These are phyloP conservation scores for Tremellales sp. DNA, from an alignment of 1,284 basidiomycete genomes.

Conservation along the genomic window DNA sequence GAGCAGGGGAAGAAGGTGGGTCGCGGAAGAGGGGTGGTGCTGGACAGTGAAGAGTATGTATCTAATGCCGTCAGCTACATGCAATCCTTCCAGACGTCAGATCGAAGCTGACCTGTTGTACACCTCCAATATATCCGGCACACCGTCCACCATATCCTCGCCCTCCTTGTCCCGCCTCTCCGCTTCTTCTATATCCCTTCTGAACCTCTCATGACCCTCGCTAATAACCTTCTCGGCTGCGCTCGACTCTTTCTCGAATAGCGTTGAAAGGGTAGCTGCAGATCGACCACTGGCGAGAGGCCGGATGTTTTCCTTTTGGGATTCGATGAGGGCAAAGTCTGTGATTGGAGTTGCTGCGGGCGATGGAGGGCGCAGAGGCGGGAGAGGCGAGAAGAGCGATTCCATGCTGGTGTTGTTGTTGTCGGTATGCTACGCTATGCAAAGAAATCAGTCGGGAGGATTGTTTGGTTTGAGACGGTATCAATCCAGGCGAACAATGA, in stretches of 20 bases:
- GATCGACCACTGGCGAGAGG: constrained; percentile 55
- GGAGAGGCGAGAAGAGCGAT: constrained; percentile 15
- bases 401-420: constrained; percentile 12
- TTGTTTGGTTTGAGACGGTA: too few relatives aligned
- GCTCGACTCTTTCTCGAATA: constrained; percentile 47
- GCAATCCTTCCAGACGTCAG: neutral
- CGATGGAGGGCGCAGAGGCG: constrained; percentile 8
- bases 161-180: constrained; percentile 51
- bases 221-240: constrained; percentile 48
- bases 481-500: too few relatives aligned
- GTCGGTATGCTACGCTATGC: too few relatives aligned
- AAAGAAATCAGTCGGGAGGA: too few relatives aligned
- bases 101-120: constrained; percentile 46
- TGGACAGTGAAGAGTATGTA: constrained; percentile 50
- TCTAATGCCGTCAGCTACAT: constrained; percentile 26
- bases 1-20: constrained; percentile 66
- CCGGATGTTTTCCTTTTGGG: constrained; percentile 60
- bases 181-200: constrained; percentile 46
- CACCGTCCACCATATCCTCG: constrained; percentile 54
- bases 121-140: constrained; percentile 51
- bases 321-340: constrained; percentile 52
- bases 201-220: constrained; percentile 48
- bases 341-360: constrained; percentile 37
- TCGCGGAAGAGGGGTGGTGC: constrained; percentile 60
- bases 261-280: constrained; percentile 53